phyloP scores from a whole-genome alignment of 495 filamentous ascomycete genomes.

The Hypoxylon subgilvum region DNA sequence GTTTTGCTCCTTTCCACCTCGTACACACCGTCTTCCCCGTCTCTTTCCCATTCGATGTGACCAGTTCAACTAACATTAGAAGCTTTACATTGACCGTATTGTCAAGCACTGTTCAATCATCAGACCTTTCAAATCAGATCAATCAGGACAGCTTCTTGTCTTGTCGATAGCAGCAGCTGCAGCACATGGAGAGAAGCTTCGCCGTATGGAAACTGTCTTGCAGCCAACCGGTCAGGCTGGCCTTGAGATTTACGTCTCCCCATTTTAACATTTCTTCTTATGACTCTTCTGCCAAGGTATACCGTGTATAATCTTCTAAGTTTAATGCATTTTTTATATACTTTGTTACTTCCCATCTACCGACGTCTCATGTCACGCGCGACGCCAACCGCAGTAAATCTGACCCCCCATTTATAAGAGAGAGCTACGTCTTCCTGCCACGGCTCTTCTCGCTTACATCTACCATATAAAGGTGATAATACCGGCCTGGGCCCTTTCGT shows the following conservation, averaged over 20 bases:
- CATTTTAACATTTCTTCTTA: constrained; percentile 5
- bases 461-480: constrained; percentile 20
- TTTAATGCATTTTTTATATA: constrained; percentile 25
- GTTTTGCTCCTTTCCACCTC: constrained; percentile 23
- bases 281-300: constrained; percentile 30
- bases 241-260: constrained; percentile 15
- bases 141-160: constrained; percentile 20
- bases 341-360: constrained; percentile 1
- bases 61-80: constrained; percentile 22
- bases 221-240: constrained; percentile 24
- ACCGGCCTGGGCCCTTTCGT: constrained; percentile 23
- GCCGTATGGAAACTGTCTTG: constrained; percentile 11
- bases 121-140: too few species aligned
- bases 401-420: constrained; percentile 24
- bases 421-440: constrained; percentile 9
- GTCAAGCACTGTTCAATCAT: constrained; percentile 30
- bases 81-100: constrained; percentile 11
- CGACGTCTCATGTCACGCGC: constrained; percentile 31
- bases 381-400: constrained; percentile 13
- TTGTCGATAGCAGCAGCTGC: constrained; percentile 24
- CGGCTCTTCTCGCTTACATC: constrained; percentile 16
- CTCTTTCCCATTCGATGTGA: constrained; percentile 37
- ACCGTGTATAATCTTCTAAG: constrained; percentile 16
- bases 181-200: constrained; percentile 24
- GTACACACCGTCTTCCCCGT: constrained; percentile 16